Base-by-base conservation (phyloP, 768 basidiomycete species). In the Lentinula detonsa region DNA sequence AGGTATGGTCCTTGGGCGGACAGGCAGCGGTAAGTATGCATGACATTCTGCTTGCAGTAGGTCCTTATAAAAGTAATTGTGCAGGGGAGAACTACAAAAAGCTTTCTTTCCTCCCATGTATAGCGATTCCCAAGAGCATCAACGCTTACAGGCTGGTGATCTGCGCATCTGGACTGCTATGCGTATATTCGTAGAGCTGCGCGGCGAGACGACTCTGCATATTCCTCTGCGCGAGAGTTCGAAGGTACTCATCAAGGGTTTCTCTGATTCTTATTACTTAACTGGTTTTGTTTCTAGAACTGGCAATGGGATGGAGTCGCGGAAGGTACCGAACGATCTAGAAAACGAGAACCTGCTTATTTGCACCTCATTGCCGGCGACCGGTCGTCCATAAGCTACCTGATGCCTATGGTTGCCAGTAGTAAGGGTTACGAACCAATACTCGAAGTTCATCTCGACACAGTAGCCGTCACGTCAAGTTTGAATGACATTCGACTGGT, bases 1-100 rank as follows among this genome's bases (percentile, higher is more conserved):
- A 82, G 85, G 18, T 98, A 98, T 69, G 96, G 96, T 4, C 96
- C 96, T 3, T 98, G 96, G 96, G 90, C 95, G 23, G 96, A 98
- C 74, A 82, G 95, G 28, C 96, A 97, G 72, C 80, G 95, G 91
- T 23, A 23, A 23, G 23, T 87, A 68, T 66, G 62, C 21, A 56
- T 11, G 23, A 9, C 55, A 13, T 15, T 37, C 6, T 31, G 9
- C 46, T 62, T 34, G 62, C 33, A 37, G 11, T 15, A 10, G 23
- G 6, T 39, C 39, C 65, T 23, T 48, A 34, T 23, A 15, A 33
- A 1, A 13, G 4, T 23, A 43, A 5, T 21, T 37, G 62, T 10
- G 6, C 66, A 91, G 93, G 50, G 83, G 78, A 13, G 84, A 91
- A 61, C 73, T 98, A 21, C 95, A 97, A 70, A 81, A 78, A 42